A percentile compares a stretch with the other conserved stretches of the same genome.
phyloP scores from a whole-genome alignment of 176 grass and related monocot species.

The Saccharum spontaneum region DNA sequence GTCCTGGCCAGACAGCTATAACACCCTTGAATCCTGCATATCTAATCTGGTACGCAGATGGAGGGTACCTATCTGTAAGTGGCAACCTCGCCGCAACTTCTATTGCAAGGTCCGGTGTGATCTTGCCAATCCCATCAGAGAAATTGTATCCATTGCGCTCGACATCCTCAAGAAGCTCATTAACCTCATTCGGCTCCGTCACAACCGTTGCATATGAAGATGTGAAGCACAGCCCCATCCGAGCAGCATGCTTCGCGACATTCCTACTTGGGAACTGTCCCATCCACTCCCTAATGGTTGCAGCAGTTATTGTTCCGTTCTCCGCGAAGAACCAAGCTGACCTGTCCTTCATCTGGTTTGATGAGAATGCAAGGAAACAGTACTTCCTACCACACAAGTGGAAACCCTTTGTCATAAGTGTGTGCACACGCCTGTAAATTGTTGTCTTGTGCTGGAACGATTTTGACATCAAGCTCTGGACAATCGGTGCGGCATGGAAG shows the following conservation, averaged over 20 bases:
- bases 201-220: conserved; percentile 70
- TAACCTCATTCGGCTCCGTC: conserved; percentile 34
- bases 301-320: background rate
- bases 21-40: conserved; percentile 89
- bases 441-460: conserved; percentile 65
- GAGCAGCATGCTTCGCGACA: conserved; percentile 64
- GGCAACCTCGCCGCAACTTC: conserved; percentile 71
- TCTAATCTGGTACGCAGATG: conserved; percentile 90
- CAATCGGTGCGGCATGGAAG: conserved; percentile 54
- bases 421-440: conserved; percentile 51
- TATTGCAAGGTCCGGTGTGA: conserved; percentile 67
- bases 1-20: conserved; percentile 63
- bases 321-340: conserved; percentile 88
- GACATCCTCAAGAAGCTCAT: conserved; percentile 53
- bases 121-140: conserved; percentile 74
- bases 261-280: conserved; percentile 9
- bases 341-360: conserved; percentile 73
- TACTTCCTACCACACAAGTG: conserved; percentile 74
- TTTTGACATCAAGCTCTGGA: conserved; percentile 53
- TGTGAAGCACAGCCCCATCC: conserved; percentile 94
- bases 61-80: conserved; percentile 39
- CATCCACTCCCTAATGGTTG: too few species aligned
- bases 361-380: conserved; percentile 82
- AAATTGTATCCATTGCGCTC: conserved; percentile 57
- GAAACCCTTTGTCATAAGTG: conserved; percentile 59